Percentiles rank a stretch among this genome's conserved stretches.
These are phyloP conservation scores for Suhomyces sp. DNA, from an alignment of 805 yeast species.

Conservation along the genomic window DNA sequence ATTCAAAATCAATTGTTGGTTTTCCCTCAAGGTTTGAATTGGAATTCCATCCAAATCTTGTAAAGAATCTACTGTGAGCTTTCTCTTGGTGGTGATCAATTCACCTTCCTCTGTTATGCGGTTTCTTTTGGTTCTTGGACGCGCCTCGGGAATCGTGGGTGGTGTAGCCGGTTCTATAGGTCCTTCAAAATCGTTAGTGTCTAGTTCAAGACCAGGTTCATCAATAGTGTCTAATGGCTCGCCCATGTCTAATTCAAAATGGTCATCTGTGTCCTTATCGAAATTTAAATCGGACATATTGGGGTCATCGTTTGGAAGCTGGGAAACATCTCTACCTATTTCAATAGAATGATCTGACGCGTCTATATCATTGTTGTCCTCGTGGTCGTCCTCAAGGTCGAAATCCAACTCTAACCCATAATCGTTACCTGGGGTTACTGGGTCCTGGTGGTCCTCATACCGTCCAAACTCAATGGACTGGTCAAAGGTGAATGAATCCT, in stretches of 20 bases:
- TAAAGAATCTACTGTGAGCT: constrained; percentile 44
- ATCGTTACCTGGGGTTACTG: constrained; percentile 22
- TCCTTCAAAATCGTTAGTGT: constrained; percentile 8
- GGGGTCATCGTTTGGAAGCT: constrained; percentile 17
- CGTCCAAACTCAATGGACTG: constrained; percentile 70
- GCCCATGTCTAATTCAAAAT: constrained; percentile 36
- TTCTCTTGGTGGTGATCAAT: constrained; percentile 47
- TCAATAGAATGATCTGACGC: constrained; percentile 55
- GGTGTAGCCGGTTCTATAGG: constrained; percentile 27
- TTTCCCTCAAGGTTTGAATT: constrained; percentile 30
- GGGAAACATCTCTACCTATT: constrained; percentile 46
- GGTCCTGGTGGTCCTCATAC: constrained; percentile 32
- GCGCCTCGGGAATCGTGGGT: constrained; percentile 22
- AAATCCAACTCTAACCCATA: constrained; percentile 32
- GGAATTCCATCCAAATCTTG: constrained; percentile 48
- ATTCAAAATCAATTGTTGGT: constrained; percentile 26
- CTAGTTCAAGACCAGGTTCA: constrained; percentile 14
- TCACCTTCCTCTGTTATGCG: constrained; percentile 42
- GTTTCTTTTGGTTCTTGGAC: constrained; percentile 28
- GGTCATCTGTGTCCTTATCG: constrained; percentile 17
- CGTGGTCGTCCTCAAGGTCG: constrained; percentile 28
- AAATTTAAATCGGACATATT: constrained; percentile 25
- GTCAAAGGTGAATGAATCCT: constrained; percentile 43
- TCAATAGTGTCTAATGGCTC: constrained; percentile 42
- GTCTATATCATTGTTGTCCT: constrained; percentile 30